phyloP scores from a whole-genome alignment of 2,329 filamentous ascomycete species.

The Seiridium unicorne region DNA sequence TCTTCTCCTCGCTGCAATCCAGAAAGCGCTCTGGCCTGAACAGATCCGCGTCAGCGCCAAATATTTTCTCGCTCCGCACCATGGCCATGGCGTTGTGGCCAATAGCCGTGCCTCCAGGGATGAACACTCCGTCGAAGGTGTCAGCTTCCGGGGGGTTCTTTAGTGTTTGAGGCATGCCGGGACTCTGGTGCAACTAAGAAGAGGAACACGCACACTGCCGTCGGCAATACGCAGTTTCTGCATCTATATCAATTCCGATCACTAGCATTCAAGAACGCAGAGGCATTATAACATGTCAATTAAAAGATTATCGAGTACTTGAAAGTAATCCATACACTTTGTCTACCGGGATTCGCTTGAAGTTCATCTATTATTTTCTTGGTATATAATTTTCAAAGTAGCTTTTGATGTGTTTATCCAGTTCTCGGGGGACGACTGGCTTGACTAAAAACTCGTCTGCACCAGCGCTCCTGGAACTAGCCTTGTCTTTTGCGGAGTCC shows the following conservation, averaged over 20 bases:
- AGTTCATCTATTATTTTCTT: not conserved
- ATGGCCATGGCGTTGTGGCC: slow-evolving; percentile 30
- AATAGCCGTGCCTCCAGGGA: slow-evolving; percentile 33
- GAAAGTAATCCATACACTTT: no score
- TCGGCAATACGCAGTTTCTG: no score
- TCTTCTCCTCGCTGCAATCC: slow-evolving; percentile 24
- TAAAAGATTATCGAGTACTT: no score
- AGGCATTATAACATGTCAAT: no score
- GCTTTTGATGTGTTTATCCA: slow-evolving; percentile 4
- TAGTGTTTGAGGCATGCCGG: no score
- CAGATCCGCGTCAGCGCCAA: slow-evolving; percentile 29
- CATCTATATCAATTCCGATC: no score
- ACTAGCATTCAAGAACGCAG: no score
- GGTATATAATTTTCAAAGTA: slow-evolving; percentile 1
- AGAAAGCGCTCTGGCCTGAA: slow-evolving; percentile 42
- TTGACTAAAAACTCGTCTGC: slow-evolving; percentile 11
- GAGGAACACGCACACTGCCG: no score
- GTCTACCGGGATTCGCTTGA: no score
- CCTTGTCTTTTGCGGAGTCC: slow-evolving; percentile 5
- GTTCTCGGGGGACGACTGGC: slow-evolving; percentile 2
- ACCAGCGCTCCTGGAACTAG: not conserved
- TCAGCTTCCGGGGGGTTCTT: slow-evolving; percentile 10
- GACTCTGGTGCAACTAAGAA: no score
- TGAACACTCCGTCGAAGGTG: slow-evolving; percentile 23
- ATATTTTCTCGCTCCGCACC: slow-evolving; percentile 23